Evolutionary conservation across 2,329 filamentous ascomycete genomes (phyloP), one percentile per base, ranked within the genome.

Genomic region (Grosmannia clavigera): DNA sequence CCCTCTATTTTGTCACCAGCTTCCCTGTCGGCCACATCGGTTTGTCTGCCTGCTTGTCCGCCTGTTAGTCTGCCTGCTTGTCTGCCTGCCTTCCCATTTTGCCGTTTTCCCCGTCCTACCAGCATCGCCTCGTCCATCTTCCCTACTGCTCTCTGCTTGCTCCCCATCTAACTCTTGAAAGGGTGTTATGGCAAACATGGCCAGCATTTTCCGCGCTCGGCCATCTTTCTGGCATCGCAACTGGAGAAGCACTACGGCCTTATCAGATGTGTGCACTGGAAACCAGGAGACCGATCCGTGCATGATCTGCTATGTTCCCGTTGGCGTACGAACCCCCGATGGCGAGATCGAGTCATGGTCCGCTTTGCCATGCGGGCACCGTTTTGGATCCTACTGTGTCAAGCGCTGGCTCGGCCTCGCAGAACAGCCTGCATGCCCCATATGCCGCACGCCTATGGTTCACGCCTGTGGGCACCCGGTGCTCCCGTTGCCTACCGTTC

Each of bases 351-450:
- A 78, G 64, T 61, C 67, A 3, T 77, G 74, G 75, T 71, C 72
- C 22, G 62, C 65, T 31, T 66, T 78, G 7, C 71, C 74, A 14
- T 78, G 75, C 66, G 72, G 72, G 5, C 75, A 78, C 66, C 67
- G 68, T 33, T 78, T 77, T 64, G 75, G 75, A 51, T 70, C 69
- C 51, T 63, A 69, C 59, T 78, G 75, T 68, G 72, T 76, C 66
- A 75, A 75, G 61, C 69, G 68, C 55, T 77, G 76, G 71, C 70
- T 78, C 14, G 66, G 66, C 55, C 51, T 74, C 58, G 68, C 70
- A 52, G 68, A 69, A 5, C 65, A 68, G 51, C 71, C 73, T 2
- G 67, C 66, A 53, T 76, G 75, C 60, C 75, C 74, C 56, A 68
- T 76, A 62, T 77, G 74, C 66, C 73, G 74, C 31, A 60, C 64